Base-by-base conservation (phyloP, 345 rosid species). In the Bruguiera gymnorhiza region DNA sequence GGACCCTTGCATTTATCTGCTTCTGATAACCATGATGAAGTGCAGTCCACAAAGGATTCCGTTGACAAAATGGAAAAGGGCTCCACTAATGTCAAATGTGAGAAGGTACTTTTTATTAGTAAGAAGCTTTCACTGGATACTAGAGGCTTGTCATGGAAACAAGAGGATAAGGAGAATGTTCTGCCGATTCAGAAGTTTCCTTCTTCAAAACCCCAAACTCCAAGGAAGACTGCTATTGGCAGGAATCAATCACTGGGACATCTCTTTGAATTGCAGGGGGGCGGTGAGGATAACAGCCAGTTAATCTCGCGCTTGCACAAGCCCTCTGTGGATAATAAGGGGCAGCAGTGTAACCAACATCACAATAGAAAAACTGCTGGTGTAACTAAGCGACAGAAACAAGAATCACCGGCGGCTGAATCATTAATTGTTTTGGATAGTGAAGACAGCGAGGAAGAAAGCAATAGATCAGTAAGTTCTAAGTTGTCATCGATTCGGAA, bases 371-470 rank as follows among this genome's bases (percentile, higher is more conserved):
- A 59, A 73, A 32, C 8, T 63, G 48, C 4, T 4, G 36, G 58
- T 64, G 82, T 65, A 73, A 62, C 61, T 69, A 70, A 73, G 21
- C 53, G 66, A 37, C 63, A 67, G 9, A 79, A 32, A 26, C 87
- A 72, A 71, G 87, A 76, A 71, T 48, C 78, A 65, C 73, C 73
- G 20, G 16, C 76, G 65, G 43, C 77, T 59, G 96, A 87, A 53
- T 60, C 80, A 18, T 69, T 83, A 62, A 82, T 92, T 13, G 93
- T 90, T 67, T 73, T 78, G 60, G 96, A 92, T 73, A 88, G 96
- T 54, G 96, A 92, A 75, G 96, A 89, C 5, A 88, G 94, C 31
- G 96, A 84, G 67, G 87, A 83, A 21, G 93, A 89, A 73, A 79
- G 24, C 24, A 72, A 63, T 53, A 72, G 70, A 65, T 60, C 72